Evolutionary conservation across 257 asterid genomes (phyloP), one percentile per base, ranked within the genome.

Genomic region (Salvia miltiorrhiza): DNA sequence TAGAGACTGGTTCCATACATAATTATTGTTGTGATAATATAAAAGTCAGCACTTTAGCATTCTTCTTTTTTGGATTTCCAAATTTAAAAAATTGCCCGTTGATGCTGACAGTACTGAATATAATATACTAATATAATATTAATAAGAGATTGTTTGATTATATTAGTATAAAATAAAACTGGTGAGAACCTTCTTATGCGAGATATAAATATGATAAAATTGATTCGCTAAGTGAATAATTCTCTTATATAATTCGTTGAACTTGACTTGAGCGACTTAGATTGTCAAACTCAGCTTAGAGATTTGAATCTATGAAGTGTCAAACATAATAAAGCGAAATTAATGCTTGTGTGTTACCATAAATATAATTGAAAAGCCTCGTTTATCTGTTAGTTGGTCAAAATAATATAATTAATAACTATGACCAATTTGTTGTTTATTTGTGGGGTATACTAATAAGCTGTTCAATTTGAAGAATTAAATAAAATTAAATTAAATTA

Each of bases 311-410:
- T 59, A 14, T 49, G 17, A 35, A 60, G 53, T 70, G 69, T 59
- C 62, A 59, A 59, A 35, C 37, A 17, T 44, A 20, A 45, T 35
- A 9, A 9, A 26, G 20, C 6, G 30, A 49, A n/a, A 44, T 40
- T 72, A 63, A 26, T 53, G 19, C 60, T 54, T 72, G 67, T 32
- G 72, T 71, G 66, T 14, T 64, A 53, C 4, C 28, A n/a, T 9
- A n/a, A 14, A 32, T 54, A 16, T 16, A 48, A 56, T 49, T 12
- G 6, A 13, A 45, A 65, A 4, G 11, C 7, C 53, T n/a, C 23
- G 5, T 50, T 21, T 50, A 3, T 50, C 9, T 7, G 32, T 50
- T 20, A 32, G 32, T 50, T 20, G 28, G 30, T 28, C 10, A 17
- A 11, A 10, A 41, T 0, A 16, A 16, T 16, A 16, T n/a, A n/a